Evolutionary conservation across 805 yeast genomes (phyloP), one percentile per base, ranked within the genome.

Genomic region (Yarrowia divulgata): DNA sequence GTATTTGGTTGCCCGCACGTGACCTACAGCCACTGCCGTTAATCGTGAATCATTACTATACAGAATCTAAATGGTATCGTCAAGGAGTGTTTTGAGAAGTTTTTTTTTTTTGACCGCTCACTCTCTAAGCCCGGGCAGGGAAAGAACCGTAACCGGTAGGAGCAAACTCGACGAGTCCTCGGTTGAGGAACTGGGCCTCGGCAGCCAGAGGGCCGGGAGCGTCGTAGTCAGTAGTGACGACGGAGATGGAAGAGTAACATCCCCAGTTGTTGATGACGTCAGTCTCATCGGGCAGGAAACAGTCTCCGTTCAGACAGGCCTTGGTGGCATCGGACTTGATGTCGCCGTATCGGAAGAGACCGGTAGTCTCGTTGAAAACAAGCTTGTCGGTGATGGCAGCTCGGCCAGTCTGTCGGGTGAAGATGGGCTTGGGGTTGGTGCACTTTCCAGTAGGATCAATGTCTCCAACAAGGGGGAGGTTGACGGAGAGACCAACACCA

Each of bases 321-420:
- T 37, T 34, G 45, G 68, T 63, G 12, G 57, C 68, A 14, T 63
- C 46, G 34, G 46, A 37, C 46, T 40, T 35, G 57, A 63, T 63
- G 39, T 63, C 57, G 3, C 68, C 68, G 57, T 63, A 63, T n/a
- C 10, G 19, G 57, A 63, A 63, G 1, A 63, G 57, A 9, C 68
- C 68, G 29, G 68, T 63, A 16, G 55, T 48, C 45, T 63, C 48
- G 68, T 63, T 63, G 57, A 23, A 63, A 7, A 48, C 57, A 14
- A 63, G 57, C 48, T 63, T 63, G 57, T 63, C 48, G 23, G 68
- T 63, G 46, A 39, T 49, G 12, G 68, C 68, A 0, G 48, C 68
- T 49, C 57, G 43, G 55, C 68, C 68, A 16, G 46, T 63, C 39
- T 63, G 68, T 48, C 68, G 68, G n/a, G 68, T 63, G 57, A 63